Evolutionary conservation across 2,329 filamentous ascomycete species (phyloP).

Genomic region (Colletotrichum somersetense): DNA sequence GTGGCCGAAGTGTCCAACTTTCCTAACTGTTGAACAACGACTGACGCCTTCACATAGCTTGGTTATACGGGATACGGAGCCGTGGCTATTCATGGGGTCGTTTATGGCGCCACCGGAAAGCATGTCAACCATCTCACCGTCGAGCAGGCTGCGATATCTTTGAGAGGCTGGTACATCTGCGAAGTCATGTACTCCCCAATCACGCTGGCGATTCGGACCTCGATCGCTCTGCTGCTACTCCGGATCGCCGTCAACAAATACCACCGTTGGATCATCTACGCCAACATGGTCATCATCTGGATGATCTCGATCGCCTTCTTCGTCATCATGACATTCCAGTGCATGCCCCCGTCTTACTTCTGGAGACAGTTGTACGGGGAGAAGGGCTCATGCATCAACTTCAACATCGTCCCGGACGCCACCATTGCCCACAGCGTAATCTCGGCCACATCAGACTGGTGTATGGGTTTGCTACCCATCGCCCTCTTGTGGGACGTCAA

Average conservation of each 20-base stretch:
- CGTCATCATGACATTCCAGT: conserved; percentile 64
- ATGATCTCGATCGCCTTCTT: conserved; percentile 55
- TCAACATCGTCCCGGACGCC: conserved; percentile 55
- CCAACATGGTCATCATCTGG: conserved; percentile 52
- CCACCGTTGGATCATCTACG: conserved; percentile 52
- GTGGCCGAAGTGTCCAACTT: conserved; percentile 20
- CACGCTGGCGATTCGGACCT: conserved; percentile 55
- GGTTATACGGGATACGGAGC: conserved; percentile 51
- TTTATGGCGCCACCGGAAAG: conserved; percentile 47
- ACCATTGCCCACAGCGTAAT: conserved; percentile 62
- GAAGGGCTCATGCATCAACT: conserved; percentile 56
- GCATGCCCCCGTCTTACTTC: conserved; percentile 61
- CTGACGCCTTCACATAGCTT: conserved; percentile 45
- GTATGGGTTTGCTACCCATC: conserved; percentile 63
- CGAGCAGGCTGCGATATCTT: conserved; percentile 46
- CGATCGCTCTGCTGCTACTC: conserved; percentile 57
- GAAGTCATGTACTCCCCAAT: conserved; percentile 57
- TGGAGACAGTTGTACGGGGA: conserved; percentile 57
- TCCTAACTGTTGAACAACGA: neutral
- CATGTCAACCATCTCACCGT: conserved; percentile 43
- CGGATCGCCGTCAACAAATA: conserved; percentile 52
- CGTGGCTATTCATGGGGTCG: conserved; percentile 51
- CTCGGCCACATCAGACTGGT: conserved; percentile 61
- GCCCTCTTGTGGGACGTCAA: conserved; percentile 64
- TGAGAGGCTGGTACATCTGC: conserved; percentile 55